Base-by-base conservation (phyloP, 2,329 filamentous ascomycete genomes). In the Fusarium goolgardi region DNA sequence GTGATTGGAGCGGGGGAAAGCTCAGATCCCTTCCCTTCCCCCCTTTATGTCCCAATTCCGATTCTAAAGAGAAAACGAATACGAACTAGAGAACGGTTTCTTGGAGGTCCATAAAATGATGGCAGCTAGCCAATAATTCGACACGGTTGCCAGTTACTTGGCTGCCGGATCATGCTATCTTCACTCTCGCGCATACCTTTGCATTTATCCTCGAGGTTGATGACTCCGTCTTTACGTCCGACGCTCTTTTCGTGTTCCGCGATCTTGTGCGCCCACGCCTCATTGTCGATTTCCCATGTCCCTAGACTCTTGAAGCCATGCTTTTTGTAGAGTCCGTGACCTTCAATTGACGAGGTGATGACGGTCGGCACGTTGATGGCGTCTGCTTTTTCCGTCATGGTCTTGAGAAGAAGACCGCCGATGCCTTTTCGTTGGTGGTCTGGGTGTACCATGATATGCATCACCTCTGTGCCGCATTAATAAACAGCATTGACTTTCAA, bases 391-490 rank as follows among this genome's bases (percentile, higher is more conserved):
- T 67, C 58, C 20, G 61, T 55, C 2, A 72, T 62, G 13, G 46
- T 43, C 3, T 41, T 39, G 10, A 73, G 62, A 15, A 73, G 49
- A 21, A 12, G 52, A 11, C 52, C 45, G 7, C 71, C 71, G 37
- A 73, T 63, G 18, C 71, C 71, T 47, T 63, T 67, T 37, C 69
- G 62, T 25, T 73, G 71, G 41, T 72, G 59, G 25, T 37, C 25
- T 5, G 71, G 71, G 41, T 68, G 55, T n/a, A 73, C 61, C 71
- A 73, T 73, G 31, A 73, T 55, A 51, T 73, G 71, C 35, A 59
- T 58, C 35, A 73, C 52, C n/a, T 63, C 71, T 73, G 6, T 13
- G 25, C 31, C 29, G 41, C 32, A 55, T 37, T 25, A 35, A 50
- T 20, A 41, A 25, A 35, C n/a, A 29, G 23, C n/a, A 59, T 50